Evolutionary conservation across 2,329 filamentous ascomycete genomes (phyloP).

Genomic region (Teratosphaeria zuluensis): DNA sequence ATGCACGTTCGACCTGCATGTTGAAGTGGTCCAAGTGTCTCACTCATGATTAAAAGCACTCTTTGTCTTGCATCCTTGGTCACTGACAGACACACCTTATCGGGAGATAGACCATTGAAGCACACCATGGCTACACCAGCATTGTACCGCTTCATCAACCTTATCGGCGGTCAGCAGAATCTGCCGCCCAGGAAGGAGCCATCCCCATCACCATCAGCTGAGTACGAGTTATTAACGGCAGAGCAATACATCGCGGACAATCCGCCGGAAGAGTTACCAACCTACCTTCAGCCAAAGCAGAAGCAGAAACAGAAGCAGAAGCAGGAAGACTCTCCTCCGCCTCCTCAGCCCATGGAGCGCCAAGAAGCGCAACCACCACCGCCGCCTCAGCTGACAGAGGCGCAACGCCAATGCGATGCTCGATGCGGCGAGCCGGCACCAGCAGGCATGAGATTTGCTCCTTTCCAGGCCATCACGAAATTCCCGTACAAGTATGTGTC

Average conservation of each 20-base stretch:
- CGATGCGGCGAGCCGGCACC: slow-evolving; percentile 26
- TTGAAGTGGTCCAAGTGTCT: neutral
- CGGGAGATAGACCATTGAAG: neutral
- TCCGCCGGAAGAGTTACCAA: neutral
- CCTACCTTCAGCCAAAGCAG: slow-evolving; percentile 3
- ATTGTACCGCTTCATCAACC: slow-evolving; percentile 4
- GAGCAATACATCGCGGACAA: neutral
- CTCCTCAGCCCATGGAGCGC: neutral
- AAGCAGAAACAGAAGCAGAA: neutral
- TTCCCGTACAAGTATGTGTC: slow-evolving; percentile 54
- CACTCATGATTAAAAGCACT: neutral
- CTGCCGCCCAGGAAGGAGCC: slow-evolving; percentile 8
- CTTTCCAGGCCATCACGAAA: slow-evolving; percentile 40
- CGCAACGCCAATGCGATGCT: slow-evolving; percentile 9
- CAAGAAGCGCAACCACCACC: neutral
- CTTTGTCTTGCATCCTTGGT: neutral
- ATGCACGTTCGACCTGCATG: neutral
- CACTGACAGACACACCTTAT: neutral
- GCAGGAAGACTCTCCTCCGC: neutral
- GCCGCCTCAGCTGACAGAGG: neutral
- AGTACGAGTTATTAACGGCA: neutral
- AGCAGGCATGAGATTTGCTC: slow-evolving; percentile 26
- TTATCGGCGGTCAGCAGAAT: slow-evolving; percentile 10
- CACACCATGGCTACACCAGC: slow-evolving; percentile 6
- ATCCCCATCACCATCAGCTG: neutral